Evolutionary conservation across 352 stramenopile genomes (phyloP).

Genomic region (Blastocystis hominis): DNA sequence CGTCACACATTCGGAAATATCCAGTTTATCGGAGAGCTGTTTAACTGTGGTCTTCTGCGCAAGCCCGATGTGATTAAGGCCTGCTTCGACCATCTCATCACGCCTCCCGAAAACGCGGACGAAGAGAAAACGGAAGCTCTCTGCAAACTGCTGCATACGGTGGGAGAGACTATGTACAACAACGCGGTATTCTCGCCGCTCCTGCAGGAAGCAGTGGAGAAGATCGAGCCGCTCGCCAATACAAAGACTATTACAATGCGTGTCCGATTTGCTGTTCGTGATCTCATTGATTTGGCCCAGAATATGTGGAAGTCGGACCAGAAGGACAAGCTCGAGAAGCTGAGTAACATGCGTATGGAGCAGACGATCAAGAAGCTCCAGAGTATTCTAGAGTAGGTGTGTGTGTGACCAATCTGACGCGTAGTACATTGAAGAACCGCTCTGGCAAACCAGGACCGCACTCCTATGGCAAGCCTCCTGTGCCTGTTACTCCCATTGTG

Average conservation of each 20-base stretch:
- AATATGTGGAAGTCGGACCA: conserved; percentile 84
- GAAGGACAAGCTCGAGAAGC: conserved; percentile 83
- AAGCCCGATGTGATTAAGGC: conserved; percentile 12
- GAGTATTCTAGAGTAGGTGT: conserved; percentile 30
- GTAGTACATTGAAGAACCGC: conserved; percentile 24
- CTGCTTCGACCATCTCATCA: conserved; percentile 52
- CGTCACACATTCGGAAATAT: conserved; percentile 68
- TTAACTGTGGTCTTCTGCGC: conserved; percentile 47
- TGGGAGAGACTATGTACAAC: conserved; percentile 68
- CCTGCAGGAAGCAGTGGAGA: conserved; percentile 67
- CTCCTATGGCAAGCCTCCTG: no score
- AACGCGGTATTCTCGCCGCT: conserved; percentile 61
- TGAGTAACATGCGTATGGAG: conserved; percentile 86
- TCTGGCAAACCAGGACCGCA: background rate
- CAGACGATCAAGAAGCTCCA: conserved; percentile 70
- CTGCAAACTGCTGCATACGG: conserved; percentile 78
- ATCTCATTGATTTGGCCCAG: conserved; percentile 80
- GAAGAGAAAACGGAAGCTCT: conserved; percentile 89
- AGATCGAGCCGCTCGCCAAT: conserved; percentile 64
- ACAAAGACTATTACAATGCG: conserved; percentile 65
- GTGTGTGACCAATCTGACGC: background rate
- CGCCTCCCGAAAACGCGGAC: conserved; percentile 65
- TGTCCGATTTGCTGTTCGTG: conserved; percentile 86
- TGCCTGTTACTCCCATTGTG: no score
- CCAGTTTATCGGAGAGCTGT: conserved; percentile 50